phyloP scores from a whole-genome alignment of 2,329 filamentous ascomycete species.

The Neopestalotiopsis sp. region DNA sequence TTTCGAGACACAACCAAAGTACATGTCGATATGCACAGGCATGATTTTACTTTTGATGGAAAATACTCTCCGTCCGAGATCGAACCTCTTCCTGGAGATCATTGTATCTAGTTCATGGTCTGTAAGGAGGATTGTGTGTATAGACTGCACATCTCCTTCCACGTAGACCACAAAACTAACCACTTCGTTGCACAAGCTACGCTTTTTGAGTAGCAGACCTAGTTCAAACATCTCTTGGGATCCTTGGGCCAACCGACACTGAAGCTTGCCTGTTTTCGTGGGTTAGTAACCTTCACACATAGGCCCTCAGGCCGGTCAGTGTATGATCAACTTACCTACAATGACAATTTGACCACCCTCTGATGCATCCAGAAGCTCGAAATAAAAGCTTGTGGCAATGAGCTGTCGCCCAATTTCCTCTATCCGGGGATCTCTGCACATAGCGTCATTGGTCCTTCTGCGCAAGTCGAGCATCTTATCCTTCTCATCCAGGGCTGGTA shows the following conservation, averaged over 20 bases:
- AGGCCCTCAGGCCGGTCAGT: background rate
- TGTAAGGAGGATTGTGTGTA: constrained; percentile 1
- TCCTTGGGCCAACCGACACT: constrained; percentile 15
- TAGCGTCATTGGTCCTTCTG: background rate
- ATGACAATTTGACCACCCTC: constrained; percentile 8
- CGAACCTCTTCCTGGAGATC: constrained; percentile 13
- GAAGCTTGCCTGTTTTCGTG: constrained; percentile 15
- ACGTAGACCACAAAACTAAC: constrained; percentile 3
- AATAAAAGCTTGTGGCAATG: constrained; percentile 20
- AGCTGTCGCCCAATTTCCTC: constrained; percentile 19
- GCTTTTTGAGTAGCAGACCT: constrained; percentile 9
- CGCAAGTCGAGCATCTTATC: constrained; percentile 20
- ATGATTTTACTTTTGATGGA: background rate
- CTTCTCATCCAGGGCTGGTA: constrained; percentile 20
- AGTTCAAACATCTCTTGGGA: constrained; percentile 15
- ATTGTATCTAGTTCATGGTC: constrained; percentile 9
- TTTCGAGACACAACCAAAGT: constrained; percentile 17
- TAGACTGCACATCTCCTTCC: background rate
- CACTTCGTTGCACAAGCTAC: background rate
- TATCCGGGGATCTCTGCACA: background rate
- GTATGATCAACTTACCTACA: background rate
- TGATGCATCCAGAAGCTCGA: constrained; percentile 14
- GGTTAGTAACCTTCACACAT: background rate
- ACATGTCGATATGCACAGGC: constrained; percentile 18
- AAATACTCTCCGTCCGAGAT: background rate